Evolutionary conservation across 2,329 filamentous ascomycete species (phyloP).

Genomic region (Scleromitrula shiraiana): DNA sequence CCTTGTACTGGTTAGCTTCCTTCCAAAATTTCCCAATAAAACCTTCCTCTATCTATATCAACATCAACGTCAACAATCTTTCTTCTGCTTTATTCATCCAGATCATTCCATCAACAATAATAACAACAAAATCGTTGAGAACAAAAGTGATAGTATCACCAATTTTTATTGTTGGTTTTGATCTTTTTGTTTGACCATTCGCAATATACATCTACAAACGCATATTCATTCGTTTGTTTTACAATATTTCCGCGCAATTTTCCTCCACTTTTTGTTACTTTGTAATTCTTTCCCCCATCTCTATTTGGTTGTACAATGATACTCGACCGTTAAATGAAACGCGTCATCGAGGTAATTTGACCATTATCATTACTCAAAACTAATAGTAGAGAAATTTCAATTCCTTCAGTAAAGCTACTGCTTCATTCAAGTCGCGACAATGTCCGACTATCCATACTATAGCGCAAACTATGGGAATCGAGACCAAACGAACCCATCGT

Average conservation of each 20-base stretch:
- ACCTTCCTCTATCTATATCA: too few species aligned
- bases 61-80: too few species aligned
- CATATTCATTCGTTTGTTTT: background rate
- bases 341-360: slow-evolving; percentile 12
- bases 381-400: slow-evolving; percentile 1
- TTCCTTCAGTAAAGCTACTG: background rate
- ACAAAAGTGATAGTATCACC: slow-evolving; percentile 6
- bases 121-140: background rate
- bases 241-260: background rate
- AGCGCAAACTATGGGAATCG: slow-evolving; percentile 27
- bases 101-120: too few species aligned
- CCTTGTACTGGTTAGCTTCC: too few species aligned
- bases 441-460: slow-evolving; percentile 42
- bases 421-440: slow-evolving; percentile 20
- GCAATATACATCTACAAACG: background rate
- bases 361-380: background rate
- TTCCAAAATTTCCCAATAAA: too few species aligned
- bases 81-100: background rate
- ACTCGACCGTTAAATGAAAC: slow-evolving; percentile 17
- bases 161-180: background rate
- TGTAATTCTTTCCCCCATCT: slow-evolving; percentile 10
- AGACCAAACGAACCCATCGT: slow-evolving; percentile 22
- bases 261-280: background rate
- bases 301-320: slow-evolving; percentile 22
- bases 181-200: background rate